Evolutionary conservation across 1,284 basidiomycete species (phyloP), one percentile per base, ranked within the genome.

Genomic region (Golubevia pallescens): DNA sequence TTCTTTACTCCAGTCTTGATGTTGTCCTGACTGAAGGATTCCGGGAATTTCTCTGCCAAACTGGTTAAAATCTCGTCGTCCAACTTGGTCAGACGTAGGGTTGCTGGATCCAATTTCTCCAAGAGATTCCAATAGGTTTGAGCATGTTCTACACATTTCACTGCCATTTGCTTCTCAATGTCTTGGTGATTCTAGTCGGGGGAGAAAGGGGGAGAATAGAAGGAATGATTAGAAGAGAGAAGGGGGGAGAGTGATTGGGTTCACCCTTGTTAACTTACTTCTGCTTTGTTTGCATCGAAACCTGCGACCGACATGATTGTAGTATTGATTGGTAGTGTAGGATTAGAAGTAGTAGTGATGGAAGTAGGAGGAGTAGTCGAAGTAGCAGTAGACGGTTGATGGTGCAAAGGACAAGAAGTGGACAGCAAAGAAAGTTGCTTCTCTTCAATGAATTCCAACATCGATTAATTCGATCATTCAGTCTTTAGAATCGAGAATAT

Each of bases 91-190:
- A 85, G 67, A 8, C 77, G 66, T 59, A 85, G 74, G 4, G 70
- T 70, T 10, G 74, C 77, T n/a, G 74, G 75, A 65, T 74, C 70
- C 61, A 85, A 73, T 71, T 80, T 81, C 61, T 84, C 80, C 65
- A 82, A 70, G 20, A 85, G 72, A 62, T 80, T 84, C 82, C 82
- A 85, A 78, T 82, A 82, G 58, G 80, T 82, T 67, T 85, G 81
- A 19, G 82, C 81, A 52, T 85, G 82, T 70, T 83, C 80, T 51
- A 83, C 81, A 66, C 81, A 84, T 68, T 81, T 80, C 56, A 85
- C 82, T 5, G 82, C 82, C 74, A 85, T 85, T 73, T 84, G 82
- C 79, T 84, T 85, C 64, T 85, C 82, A 68, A 85, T 84, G 61
- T 84, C 82, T 20, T 79, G 80, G 67, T 81, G 64, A 67, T 85